Evolutionary conservation across 768 basidiomycete genomes (phyloP).

Genomic region (Mycena crocata): DNA sequence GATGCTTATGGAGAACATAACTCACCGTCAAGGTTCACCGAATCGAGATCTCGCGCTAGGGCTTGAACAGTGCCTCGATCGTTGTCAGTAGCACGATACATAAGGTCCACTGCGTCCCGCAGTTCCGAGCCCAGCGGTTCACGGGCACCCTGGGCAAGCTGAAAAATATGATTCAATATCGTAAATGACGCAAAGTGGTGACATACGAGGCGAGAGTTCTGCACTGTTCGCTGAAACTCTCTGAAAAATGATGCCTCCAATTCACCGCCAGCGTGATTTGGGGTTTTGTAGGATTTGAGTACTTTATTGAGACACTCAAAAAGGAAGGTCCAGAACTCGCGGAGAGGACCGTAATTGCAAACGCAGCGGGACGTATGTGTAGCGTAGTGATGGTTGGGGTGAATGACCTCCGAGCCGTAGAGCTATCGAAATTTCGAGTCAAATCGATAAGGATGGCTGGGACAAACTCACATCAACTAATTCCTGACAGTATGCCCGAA

Average conservation of each 20-base stretch:
- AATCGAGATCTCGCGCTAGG: conserved; percentile 33
- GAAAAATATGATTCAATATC: not conserved
- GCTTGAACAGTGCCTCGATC: conserved; percentile 36
- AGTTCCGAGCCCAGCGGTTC: conserved; percentile 6
- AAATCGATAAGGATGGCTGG: not conserved
- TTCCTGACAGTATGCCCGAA: conserved; percentile 37
- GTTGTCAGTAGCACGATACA: conserved; percentile 38
- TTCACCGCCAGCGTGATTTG: not conserved
- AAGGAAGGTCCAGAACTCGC: conserved; percentile 1
- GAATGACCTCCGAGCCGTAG: conserved; percentile 43
- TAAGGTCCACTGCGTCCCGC: conserved; percentile 23
- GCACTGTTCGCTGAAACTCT: not conserved
- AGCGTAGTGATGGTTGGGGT: conserved; percentile 52
- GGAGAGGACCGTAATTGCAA: not conserved
- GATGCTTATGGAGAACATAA: too few relatives aligned
- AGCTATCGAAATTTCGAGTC: conserved; percentile 31
- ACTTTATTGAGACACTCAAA: not conserved
- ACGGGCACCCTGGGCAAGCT: conserved; percentile 4
- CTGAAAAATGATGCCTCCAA: not conserved
- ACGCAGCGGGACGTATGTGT: conserved; percentile 43
- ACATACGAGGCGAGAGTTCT: not conserved
- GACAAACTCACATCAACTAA: conserved; percentile 18
- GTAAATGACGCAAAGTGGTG: too few relatives aligned
- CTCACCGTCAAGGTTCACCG: conserved; percentile 35
- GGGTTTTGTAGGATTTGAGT: not conserved